Evolutionary conservation across 148 eudicot species (phyloP).

Genomic region (Fagopyrum homotropicum): DNA sequence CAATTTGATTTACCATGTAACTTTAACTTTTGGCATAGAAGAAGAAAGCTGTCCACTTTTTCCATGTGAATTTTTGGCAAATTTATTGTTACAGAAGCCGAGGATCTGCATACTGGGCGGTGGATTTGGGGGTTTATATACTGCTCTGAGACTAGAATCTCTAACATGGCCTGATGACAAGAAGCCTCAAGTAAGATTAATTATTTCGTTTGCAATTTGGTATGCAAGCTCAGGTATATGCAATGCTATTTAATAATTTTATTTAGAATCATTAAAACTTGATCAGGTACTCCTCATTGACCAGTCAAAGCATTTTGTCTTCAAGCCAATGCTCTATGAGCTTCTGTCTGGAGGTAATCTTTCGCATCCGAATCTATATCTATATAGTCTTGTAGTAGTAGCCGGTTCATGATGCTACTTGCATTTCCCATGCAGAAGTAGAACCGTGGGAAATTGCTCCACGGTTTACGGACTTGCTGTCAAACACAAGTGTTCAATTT

Average conservation of each 20-base stretch:
- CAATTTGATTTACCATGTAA: background rate
- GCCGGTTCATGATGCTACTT: slow-evolving; percentile 15
- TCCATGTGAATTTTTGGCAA: background rate
- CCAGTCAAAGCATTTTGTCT: slow-evolving; percentile 89
- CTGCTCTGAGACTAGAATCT: slow-evolving; percentile 89
- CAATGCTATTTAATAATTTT: background rate
- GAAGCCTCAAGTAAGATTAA: slow-evolving; percentile 75
- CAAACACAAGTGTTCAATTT: slow-evolving; percentile 67
- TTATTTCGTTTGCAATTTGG: background rate
- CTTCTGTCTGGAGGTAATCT: slow-evolving; percentile 84
- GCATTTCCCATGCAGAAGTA: slow-evolving; percentile 60
- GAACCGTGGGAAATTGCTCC: slow-evolving; percentile 98
- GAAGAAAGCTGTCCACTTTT: background rate
- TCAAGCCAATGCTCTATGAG: slow-evolving; percentile 96
- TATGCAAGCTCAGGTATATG: background rate
- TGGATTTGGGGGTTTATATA: slow-evolving; percentile 96
- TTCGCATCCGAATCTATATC: background rate
- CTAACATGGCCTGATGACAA: slow-evolving; percentile 91
- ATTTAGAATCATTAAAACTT: slow-evolving; percentile 18
- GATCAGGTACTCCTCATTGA: slow-evolving; percentile 86
- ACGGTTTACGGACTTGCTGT: slow-evolving; percentile 78
- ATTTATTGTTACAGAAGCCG: slow-evolving; percentile 50
- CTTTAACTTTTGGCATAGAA: background rate
- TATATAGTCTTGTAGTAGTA: background rate
- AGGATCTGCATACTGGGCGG: slow-evolving; percentile 97